These are phyloP conservation scores for Quercus phellos DNA, from an alignment of 331 rosid species.

Conservation along the genomic window DNA sequence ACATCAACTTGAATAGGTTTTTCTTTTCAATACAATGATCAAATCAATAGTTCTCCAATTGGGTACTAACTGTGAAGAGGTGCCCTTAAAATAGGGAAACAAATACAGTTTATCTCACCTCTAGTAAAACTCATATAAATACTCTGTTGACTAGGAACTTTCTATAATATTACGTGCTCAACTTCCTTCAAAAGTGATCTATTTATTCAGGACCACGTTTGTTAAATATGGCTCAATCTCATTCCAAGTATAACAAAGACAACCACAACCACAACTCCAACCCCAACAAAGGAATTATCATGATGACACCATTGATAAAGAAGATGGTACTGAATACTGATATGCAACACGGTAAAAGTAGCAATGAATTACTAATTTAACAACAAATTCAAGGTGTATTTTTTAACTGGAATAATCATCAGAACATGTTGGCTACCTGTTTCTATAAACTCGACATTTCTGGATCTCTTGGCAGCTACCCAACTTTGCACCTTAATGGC, in stretches of 20 bases:
- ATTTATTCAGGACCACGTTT: not conserved
- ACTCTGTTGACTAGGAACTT: not conserved
- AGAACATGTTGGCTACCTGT: constrained; percentile 53
- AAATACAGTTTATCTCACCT: not conserved
- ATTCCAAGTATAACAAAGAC: not conserved
- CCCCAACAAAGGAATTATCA: not conserved
- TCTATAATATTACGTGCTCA: not conserved
- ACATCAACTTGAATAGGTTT: not conserved
- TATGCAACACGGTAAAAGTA: not conserved
- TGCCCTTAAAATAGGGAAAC: not conserved
- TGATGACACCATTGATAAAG: not conserved
- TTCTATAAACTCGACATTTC: constrained; percentile 60
- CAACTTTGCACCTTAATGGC: constrained; percentile 69
- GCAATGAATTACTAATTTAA: not conserved
- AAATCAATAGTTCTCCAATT: not conserved
- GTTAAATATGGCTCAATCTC: not conserved
- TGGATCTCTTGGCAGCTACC: constrained; percentile 84
- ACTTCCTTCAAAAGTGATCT: not conserved
- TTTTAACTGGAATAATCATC: not conserved
- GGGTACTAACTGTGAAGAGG: not conserved
- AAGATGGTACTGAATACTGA: not conserved
- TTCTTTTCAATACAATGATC: no score
- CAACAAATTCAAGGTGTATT: not conserved
- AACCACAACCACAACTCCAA: not conserved
- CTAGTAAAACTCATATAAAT: not conserved